Base-by-base conservation (phyloP, 192 early-diverging fungal genomes). In the Coemansia asiatica region DNA sequence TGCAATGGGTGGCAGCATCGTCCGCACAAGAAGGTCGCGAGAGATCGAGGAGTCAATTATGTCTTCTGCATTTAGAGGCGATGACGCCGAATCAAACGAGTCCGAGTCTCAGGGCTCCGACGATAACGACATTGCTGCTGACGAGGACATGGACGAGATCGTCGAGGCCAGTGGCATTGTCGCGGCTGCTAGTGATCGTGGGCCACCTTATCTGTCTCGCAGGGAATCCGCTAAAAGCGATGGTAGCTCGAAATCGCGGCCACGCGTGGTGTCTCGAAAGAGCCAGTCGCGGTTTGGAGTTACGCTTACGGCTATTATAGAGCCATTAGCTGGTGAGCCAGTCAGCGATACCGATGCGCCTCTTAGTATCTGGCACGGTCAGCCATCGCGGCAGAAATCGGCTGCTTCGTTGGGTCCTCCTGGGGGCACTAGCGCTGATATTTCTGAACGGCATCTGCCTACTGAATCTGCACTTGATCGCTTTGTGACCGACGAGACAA, bases 241-340 rank as follows among this genome's bases (percentile, higher is more conserved):
- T 8, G 19, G 47, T 12, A 15, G 26, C 12, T 44, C 40, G 40
- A 44, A 16, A 44, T 13, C 40, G 15, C 40, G 50, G 13, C 71
- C 76, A 26, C 71, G 64, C 21, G 69, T 79, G 47, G 71, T 79
- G 49, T 79, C 76, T 33, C 63, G 76, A 15, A 69, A 72, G 36
- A 79, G 76, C 38, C 67, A 66, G 62, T 74, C 76, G 60, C 76
- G 76, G 22, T 79, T 79, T 56, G 76, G 72, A 10, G 76, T 66
- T 10, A 79, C 72, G 53, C 51, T 79, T 1, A 79, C 76, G 0
- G 71, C 76, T 1, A 68, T 74, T 16, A 16, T 74, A 15, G 72
- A 74, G 0, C 23, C 53, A n/a, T 29, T 26, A 13, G 44, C n/a
- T 18, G 27, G 18, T 7, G 19, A 53, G 9, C 44, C 54, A 19